A percentile compares a stretch with the other conserved stretches of the same genome.
Evolutionary conservation across 768 basidiomycete genomes (phyloP).

Genomic region (Pleurotus citrinopileatus): DNA sequence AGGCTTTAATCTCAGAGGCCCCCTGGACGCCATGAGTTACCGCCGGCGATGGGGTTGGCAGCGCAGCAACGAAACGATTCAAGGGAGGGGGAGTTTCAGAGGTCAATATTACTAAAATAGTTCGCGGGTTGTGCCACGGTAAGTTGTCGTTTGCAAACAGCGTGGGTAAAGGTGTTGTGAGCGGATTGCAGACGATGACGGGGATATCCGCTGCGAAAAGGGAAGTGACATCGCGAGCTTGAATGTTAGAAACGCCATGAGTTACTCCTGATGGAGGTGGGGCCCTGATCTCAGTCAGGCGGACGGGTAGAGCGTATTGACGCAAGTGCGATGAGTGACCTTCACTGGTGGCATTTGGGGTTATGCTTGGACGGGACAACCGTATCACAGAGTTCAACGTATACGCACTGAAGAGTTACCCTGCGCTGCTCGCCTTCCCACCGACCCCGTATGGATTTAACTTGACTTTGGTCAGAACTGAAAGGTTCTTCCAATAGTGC

Average conservation of each 20-base stretch:
- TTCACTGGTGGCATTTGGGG: constrained; percentile 1
- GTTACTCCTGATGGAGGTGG: constrained; percentile 3
- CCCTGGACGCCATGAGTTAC: background rate
- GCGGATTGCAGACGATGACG: constrained; percentile 62
- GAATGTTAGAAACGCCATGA: constrained; percentile 15
- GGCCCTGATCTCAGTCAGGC: constrained; percentile 40
- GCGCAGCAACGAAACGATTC: constrained; percentile 13
- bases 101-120: constrained; percentile 39
- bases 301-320: constrained; percentile 49
- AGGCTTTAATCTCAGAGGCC: constrained; percentile 14
- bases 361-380: constrained; percentile 17
- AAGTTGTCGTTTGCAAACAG: constrained; percentile 27
- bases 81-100: constrained; percentile 21
- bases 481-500: constrained; percentile 74
- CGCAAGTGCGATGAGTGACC: constrained; percentile 47
- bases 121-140: constrained; percentile 35
- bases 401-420: constrained; percentile 39
- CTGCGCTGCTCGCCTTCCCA: constrained; percentile 36
- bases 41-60: constrained; percentile 12
- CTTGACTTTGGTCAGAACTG: constrained; percentile 44
- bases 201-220: constrained; percentile 54
- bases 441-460: constrained; percentile 41
- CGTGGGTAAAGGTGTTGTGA: constrained; percentile 44
- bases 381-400: constrained; percentile 31
- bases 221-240: constrained; percentile 13